These are phyloP conservation scores for Kregervanrija pseudodelftensis DNA, from an alignment of 805 yeast genomes.

Conservation along the genomic window DNA sequence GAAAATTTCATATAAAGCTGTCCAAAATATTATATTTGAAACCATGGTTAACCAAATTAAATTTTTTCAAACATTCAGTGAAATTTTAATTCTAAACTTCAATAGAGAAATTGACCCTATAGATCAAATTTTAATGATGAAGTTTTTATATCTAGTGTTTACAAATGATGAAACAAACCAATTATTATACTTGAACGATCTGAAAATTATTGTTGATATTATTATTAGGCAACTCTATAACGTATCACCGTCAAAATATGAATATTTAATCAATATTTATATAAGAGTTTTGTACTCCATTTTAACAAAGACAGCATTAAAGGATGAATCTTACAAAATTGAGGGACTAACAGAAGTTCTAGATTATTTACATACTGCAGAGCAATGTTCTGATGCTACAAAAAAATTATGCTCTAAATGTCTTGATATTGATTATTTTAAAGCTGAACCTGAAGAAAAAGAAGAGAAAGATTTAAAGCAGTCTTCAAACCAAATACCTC, in stretches of 20 bases:
- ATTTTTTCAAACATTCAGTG: conserved; percentile 49
- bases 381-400: conserved; percentile 31
- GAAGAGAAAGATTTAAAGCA: background rate
- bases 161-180: conserved; percentile 58
- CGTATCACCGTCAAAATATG: conserved; percentile 48
- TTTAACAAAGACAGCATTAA: conserved; percentile 56
- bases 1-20: conserved; percentile 9
- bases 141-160: conserved; percentile 67
- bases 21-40: conserved; percentile 45
- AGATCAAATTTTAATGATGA: conserved; percentile 70
- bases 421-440: conserved; percentile 13
- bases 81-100: conserved; percentile 64
- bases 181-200: conserved; percentile 73
- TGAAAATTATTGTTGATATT: conserved; percentile 78
- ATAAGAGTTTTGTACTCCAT: conserved; percentile 70
- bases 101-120: conserved; percentile 70
- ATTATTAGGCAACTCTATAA: conserved; percentile 73
- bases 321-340: conserved; percentile 49
- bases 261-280: conserved; percentile 57
- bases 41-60: conserved; percentile 39
- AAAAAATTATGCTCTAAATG: conserved; percentile 35
- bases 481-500: background rate
- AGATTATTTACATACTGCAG: conserved; percentile 36
- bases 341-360: conserved; percentile 47
- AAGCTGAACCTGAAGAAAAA: too few species aligned